Percentiles rank a stretch among this genome's conserved stretches.
phyloP scores from a whole-genome alignment of 1,284 basidiomycete genomes.

The Apiotrichum siamense region DNA sequence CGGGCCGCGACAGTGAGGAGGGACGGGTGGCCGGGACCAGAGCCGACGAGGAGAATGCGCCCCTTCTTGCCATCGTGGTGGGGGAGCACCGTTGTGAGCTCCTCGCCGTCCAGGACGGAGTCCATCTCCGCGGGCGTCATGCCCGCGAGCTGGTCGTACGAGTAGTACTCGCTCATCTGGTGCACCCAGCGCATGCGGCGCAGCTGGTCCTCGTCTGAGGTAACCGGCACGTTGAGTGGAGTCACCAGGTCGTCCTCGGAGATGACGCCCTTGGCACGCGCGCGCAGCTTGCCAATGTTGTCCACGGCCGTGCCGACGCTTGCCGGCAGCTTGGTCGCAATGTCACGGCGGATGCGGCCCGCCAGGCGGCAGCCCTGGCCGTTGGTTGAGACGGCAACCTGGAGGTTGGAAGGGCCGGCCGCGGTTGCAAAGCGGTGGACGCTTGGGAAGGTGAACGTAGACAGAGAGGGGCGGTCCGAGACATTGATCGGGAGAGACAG shows the following conservation, averaged over 20 bases:
- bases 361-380: slow-evolving; percentile 85
- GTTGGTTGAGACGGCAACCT: slow-evolving; percentile 86
- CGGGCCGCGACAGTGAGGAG: slow-evolving; percentile 84
- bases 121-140: slow-evolving; percentile 67
- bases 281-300: slow-evolving; percentile 66
- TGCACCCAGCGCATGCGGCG: slow-evolving; percentile 81
- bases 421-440: slow-evolving; percentile 67
- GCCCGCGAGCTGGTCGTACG: slow-evolving; percentile 66
- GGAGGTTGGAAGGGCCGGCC: slow-evolving; percentile 57
- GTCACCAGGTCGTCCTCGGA: slow-evolving; percentile 51
- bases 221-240: slow-evolving; percentile 76
- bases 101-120: slow-evolving; percentile 50
- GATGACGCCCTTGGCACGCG: slow-evolving; percentile 53
- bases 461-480: slow-evolving; percentile 76
- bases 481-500: slow-evolving; percentile 74
- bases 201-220: slow-evolving; percentile 48
- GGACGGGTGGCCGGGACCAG: slow-evolving; percentile 89
- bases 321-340: slow-evolving; percentile 67
- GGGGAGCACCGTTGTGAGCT: slow-evolving; percentile 13
- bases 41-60: slow-evolving; percentile 80
- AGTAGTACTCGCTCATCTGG: slow-evolving; percentile 91
- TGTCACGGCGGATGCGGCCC: slow-evolving; percentile 71
- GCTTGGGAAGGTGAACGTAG: slow-evolving; percentile 84
- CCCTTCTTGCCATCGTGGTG: slow-evolving; percentile 51
- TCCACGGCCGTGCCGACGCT: slow-evolving; percentile 72